Base-by-base conservation (phyloP, 805 yeast genomes). In the Priceomyces haplophilus region DNA sequence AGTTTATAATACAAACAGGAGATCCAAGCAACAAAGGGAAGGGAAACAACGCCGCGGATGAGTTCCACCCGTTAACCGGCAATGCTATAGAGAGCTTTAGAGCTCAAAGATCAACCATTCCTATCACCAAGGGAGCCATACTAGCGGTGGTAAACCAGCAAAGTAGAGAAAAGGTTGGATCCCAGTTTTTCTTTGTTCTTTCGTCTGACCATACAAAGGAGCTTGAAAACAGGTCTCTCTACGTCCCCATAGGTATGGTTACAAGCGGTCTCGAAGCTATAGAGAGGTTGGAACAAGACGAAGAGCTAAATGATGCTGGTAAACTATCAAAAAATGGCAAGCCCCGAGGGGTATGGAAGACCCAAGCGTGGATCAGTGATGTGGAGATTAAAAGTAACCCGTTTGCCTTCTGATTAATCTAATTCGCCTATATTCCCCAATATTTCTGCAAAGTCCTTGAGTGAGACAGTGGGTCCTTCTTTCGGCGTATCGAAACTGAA, bases 401-500 rank as follows among this genome's bases (percentile, higher is more conserved):
- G 11, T 52, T 44, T 39, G 45, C 42, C 17, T 23, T 24, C 17
- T 37, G 34, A 30, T 32, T 34, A 15, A 34, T 63, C 69, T 7
- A 59, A 54, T 42, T 69, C 73, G 4, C 74, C 75, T 10, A 70
- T 44, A 18, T 55, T 58, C 1, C 75, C 75, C 31, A 70, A 42
- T 6, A 70, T 64, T 43, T 65, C 71, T 1, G 72, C 75, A 54
- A 70, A 70, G 42, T 67, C 75, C 45, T 67, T 68, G 41, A 70
- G 59, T 3, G 51, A 43, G 7, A 70, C 58, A 32, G 51, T 53
- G 8, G 65, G 45, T 1, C 68, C 70, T 8, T 43, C 42, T 35
- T 56, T 54, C 8, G 53, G 43, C 35, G 50, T 54, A 6, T 53
- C 49, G 18, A 60, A 54, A 40, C 60, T 61, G 43, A 59, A 70